Evolutionary conservation across 2,329 filamentous ascomycete species (phyloP).

Genomic region (Cladosporium sp.): DNA sequence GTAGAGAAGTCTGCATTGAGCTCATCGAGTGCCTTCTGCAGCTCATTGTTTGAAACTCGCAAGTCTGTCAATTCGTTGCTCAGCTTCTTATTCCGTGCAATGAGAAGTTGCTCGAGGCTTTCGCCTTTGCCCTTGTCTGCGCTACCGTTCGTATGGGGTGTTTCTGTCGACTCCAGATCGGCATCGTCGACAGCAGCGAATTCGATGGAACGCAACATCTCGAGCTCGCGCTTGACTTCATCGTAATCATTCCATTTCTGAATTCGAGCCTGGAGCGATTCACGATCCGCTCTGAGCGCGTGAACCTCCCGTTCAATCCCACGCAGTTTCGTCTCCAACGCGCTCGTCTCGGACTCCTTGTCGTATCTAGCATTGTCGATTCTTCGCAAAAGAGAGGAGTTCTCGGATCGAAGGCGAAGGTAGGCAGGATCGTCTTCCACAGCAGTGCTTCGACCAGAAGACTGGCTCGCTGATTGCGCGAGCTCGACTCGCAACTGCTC

Average conservation of each 20-base stretch:
- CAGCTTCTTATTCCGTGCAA: slow-evolving; percentile 94
- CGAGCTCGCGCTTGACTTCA: slow-evolving; percentile 90
- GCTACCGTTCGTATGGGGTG: slow-evolving; percentile 44
- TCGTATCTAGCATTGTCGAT: slow-evolving; percentile 80
- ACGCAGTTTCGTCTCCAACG: slow-evolving; percentile 69
- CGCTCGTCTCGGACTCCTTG: slow-evolving; percentile 72
- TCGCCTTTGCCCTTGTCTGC: slow-evolving; percentile 40
- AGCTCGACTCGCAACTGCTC: slow-evolving; percentile 88
- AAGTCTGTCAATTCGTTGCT: slow-evolving; percentile 89
- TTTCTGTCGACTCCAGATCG: slow-evolving; percentile 51
- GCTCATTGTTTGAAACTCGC: slow-evolving; percentile 87
- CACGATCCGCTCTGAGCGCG: slow-evolving; percentile 73
- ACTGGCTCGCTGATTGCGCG: slow-evolving; percentile 71
- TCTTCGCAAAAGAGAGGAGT: slow-evolving; percentile 84
- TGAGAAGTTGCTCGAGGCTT: slow-evolving; percentile 80
- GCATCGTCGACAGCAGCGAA: slow-evolving; percentile 68
- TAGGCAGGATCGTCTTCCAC: slow-evolving; percentile 87
- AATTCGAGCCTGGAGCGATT: slow-evolving; percentile 72
- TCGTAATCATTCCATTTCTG: slow-evolving; percentile 93
- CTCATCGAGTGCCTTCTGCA: slow-evolving; percentile 72
- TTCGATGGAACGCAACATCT: slow-evolving; percentile 92
- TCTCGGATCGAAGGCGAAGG: slow-evolving; percentile 84
- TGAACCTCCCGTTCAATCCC: slow-evolving; percentile 74
- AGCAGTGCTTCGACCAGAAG: slow-evolving; percentile 52
- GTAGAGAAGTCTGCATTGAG: slow-evolving; percentile 78